Percentiles rank a stretch among this genome's conserved stretches.
Evolutionary conservation across 176 grass and related monocot species (phyloP).

Genomic region (Phoenix roebelenii): DNA sequence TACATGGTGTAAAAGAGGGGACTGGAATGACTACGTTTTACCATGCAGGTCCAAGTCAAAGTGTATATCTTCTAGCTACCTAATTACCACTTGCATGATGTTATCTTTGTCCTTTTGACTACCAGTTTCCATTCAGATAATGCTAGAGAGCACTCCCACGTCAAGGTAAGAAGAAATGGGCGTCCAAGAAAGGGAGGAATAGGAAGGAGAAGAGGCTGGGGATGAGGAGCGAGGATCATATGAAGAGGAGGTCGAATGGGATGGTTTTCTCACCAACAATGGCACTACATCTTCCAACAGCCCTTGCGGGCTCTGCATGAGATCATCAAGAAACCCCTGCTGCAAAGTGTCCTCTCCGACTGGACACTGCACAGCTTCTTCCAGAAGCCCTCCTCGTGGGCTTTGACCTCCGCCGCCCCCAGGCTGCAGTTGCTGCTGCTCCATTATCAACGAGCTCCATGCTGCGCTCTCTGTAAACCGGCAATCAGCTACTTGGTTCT

Average conservation of each 20-base stretch:
- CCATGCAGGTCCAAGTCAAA: no score
- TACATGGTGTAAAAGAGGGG: no score
- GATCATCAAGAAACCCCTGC: conserved; percentile 7
- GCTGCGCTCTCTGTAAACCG: no score
- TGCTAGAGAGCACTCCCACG: conserved; percentile 54
- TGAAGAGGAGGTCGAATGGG: conserved; percentile 8
- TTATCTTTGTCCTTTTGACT: neutral
- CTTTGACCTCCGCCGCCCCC: no score
- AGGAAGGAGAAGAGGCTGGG: conserved; percentile 14
- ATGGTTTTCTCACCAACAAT: conserved; percentile 43
- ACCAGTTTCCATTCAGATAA: conserved; percentile 31
- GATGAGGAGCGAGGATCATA: conserved; percentile 25
- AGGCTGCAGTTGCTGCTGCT: no score
- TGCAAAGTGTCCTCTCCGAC: neutral
- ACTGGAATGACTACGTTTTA: no score
- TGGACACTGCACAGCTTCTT: conserved; percentile 8
- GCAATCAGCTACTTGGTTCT: neutral
- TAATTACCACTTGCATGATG: no score
- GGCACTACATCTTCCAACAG: conserved; percentile 84
- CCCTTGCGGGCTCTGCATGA: conserved; percentile 11
- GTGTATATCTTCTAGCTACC: no score
- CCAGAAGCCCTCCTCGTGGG: neutral
- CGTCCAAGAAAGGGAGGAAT: conserved; percentile 40
- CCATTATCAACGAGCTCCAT: no score
- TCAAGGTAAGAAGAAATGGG: conserved; percentile 41